Base-by-base conservation (phyloP, 75 land plant species). In the Picea glauca region DNA sequence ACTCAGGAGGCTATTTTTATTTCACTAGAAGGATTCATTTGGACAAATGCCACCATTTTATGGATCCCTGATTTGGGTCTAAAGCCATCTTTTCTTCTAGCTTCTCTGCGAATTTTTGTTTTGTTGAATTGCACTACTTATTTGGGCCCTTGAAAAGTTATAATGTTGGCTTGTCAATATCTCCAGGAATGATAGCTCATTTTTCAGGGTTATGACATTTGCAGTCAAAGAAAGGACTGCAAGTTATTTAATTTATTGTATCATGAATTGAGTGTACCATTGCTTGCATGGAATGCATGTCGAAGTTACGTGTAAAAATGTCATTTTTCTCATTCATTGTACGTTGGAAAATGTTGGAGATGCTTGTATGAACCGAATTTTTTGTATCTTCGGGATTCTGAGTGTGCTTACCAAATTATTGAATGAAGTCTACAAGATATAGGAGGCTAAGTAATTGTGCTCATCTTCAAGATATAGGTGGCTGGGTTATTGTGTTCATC, bases 241-340 rank as follows among this genome's bases (percentile, higher is more conserved):
- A 9, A 33, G n/a, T 20, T 70, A n/a, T 18, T 70, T 70, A 46
- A 9, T 35, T 0, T 70, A 26, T 23, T 70, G 74, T 43, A 70
- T 70, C 56, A 70, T 70, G 73, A 21, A 18, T 70, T 70, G 74
- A 70, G 74, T 70, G 74, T 70, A 70, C 74, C 74, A 43, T 70
- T 70, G 23, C 3, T 70, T 46, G 74, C 43, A 70, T 38, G 23
- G 43, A 70, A 43, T n/a, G 50, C 74, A 18, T n/a, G 40, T 21
- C 2, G 3, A 43, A 70, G 26, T 7, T 70, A 50, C 12, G 11
- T 50, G 56, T 9, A 50, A 50, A 50, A 50, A 8, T 50, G 56
- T 50, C 56, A 50, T 9, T 50, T 50, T 50, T 9, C 11, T 40
- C 56, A 50, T 50, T 50, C 56, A 9, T 50, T 50, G 11, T 50